Conservation (phyloP, 2,329 filamentous ascomycete genomes). For the Cadophora sp. region DNA sequence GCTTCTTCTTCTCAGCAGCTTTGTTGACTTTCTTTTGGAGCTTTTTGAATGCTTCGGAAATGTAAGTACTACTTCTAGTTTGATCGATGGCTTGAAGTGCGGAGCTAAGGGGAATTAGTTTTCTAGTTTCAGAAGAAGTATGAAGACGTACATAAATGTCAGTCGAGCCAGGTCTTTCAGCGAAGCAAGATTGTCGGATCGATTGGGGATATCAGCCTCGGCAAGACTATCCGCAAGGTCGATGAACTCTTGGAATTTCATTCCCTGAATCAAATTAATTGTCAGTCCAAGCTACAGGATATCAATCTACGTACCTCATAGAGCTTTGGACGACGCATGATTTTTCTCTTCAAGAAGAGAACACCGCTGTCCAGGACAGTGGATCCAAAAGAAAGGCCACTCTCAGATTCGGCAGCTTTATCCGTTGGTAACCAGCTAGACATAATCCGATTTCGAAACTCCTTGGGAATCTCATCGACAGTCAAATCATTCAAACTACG, state of each 20-base stretch:
- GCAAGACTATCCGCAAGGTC: conserved; percentile 41
- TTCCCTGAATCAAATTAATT: conserved; percentile 31
- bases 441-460: conserved; percentile 54
- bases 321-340: conserved; percentile 59
- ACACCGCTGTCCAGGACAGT: conserved; percentile 41
- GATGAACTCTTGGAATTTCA: conserved; percentile 49
- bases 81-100: conserved; percentile 35
- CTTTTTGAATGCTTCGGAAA: conserved; percentile 34
- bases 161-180: conserved; percentile 40
- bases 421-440: conserved; percentile 34
- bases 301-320: conserved; percentile 48
- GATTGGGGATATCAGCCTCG: conserved; percentile 18
- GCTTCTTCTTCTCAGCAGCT: conserved; percentile 33
- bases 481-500: conserved; percentile 39
- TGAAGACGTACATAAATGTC: conserved; percentile 37
- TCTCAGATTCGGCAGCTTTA: conserved; percentile 6
- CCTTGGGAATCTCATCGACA: conserved; percentile 50
- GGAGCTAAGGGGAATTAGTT: conserved; percentile 1
- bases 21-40: conserved; percentile 38
- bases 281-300: conserved; percentile 1
- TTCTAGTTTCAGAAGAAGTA: not conserved
- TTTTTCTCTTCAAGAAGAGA: conserved; percentile 55
- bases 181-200: conserved; percentile 29
- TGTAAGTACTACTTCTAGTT: conserved; percentile 38
- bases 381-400: conserved; percentile 16